Evolutionary conservation across 1,284 basidiomycete genomes (phyloP).

Genomic region (Sphaerobolus stellatus): DNA sequence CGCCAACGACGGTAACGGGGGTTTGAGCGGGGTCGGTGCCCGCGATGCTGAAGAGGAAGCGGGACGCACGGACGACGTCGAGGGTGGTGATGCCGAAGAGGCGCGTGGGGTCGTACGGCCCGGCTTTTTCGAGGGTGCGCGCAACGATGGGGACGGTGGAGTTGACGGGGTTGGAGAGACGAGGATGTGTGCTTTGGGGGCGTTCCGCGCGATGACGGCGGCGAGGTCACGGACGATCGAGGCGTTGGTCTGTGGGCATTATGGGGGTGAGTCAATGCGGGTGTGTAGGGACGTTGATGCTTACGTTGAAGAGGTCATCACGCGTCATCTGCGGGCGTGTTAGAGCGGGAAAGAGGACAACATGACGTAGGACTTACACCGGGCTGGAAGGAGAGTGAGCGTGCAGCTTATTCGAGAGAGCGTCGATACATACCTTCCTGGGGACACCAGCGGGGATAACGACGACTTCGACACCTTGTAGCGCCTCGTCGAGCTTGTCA

Average conservation of each 20-base stretch:
- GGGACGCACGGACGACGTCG: constrained; percentile 95
- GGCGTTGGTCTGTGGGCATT: constrained; percentile 74
- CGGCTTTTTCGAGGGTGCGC: constrained; percentile 88
- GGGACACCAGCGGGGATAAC: constrained; percentile 98
- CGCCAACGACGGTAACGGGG: constrained; percentile 87
- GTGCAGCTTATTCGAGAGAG: constrained; percentile 17
- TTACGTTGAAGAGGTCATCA: constrained; percentile 98
- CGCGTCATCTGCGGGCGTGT: constrained; percentile 80
- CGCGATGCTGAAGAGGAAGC: constrained; percentile 81
- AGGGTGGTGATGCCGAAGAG: constrained; percentile 93
- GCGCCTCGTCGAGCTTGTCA: constrained; percentile 83
- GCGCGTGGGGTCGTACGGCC: constrained; percentile 84
- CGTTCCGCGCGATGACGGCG: constrained; percentile 79
- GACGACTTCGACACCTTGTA: constrained; percentile 86
- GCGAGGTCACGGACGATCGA: constrained; percentile 97
- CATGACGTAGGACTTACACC: constrained; percentile 54
- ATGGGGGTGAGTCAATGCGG: constrained; percentile 6
- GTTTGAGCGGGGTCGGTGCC: constrained; percentile 68
- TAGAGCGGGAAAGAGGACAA: constrained; percentile 24
- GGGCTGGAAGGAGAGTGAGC: constrained; percentile 47
- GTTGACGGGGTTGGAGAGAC: constrained; percentile 96
- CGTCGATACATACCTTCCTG: constrained; percentile 74
- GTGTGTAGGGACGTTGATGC: constrained; percentile 31
- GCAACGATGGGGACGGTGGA: constrained; percentile 98
- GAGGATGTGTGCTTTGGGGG: constrained; percentile 88